Base-by-base conservation (phyloP, 192 early-diverging fungal genomes). In the Rhizoclosmatium globosum region DNA sequence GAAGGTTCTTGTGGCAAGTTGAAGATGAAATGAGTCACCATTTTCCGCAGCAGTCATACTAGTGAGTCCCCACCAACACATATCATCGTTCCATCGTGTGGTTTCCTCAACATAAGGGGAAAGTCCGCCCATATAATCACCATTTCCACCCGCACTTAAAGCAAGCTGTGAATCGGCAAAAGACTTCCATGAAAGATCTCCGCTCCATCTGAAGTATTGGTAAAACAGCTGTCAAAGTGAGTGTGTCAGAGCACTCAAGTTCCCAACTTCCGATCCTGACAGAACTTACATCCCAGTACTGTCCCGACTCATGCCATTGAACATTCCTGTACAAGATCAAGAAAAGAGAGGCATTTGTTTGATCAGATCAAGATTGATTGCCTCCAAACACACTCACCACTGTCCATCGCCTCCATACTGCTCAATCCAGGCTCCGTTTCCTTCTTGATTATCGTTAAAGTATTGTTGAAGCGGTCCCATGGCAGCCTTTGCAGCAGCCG, bases 21-120 rank as follows among this genome's bases (percentile, higher is more conserved):
- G 4, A 42, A 59, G 45, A 31, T 62, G 23, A 1, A 38, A 39
- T 57, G 23, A 78, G 80, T 84, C 87, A 86, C n/a, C 85, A 82
- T 11, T 79, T 74, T 88, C 87, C 17, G 73, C 78, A 39, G 66
- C 82, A 2, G 83, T 71, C 42, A 88, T 59, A 44, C 64, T 74
- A 58, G 78, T 69, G 23, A 85, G 19, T 2, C 64, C 83, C 86
- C 86, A 87, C 86, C 86, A 87, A 2, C 47, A 68, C 31, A 87
- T 82, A 68, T 87, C 86, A 59, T 87, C 84, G 71, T 85, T 85
- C 86, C 84, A 85, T 64, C 69, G 81, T 3, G 82, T 82, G 15
- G 39, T 23, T 1, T 76, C 56, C 38, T 74, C 78, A 7, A 59
- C 78, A 2, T 77, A 38, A 38, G 76, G 11, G 42, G n/a, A 44